Conservation (phyloP, 2,329 filamentous ascomycete species). For the Zymoseptoria tritici region DNA sequence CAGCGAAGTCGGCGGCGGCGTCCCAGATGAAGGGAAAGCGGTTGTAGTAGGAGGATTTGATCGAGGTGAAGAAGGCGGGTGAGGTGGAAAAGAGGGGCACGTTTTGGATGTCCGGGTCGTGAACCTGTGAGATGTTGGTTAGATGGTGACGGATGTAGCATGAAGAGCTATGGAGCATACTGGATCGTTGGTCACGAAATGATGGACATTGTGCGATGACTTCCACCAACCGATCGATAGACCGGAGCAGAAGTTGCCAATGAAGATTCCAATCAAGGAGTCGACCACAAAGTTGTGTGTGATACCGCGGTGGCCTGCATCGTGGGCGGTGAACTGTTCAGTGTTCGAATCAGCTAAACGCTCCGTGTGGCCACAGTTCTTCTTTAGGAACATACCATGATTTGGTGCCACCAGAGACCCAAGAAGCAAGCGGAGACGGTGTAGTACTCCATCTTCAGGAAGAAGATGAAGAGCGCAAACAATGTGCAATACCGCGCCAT, state of each 20-base stretch:
- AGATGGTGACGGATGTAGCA: background rate
- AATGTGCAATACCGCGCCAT: slow-evolving; percentile 49
- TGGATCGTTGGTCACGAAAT: slow-evolving; percentile 58
- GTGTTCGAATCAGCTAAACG: background rate
- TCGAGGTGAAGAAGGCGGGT: slow-evolving; percentile 63
- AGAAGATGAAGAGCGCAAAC: slow-evolving; percentile 43
- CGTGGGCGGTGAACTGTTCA: slow-evolving; percentile 52
- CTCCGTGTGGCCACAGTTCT: too few relatives aligned
- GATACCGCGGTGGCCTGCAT: slow-evolving; percentile 57
- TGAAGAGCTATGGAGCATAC: slow-evolving; percentile 36
- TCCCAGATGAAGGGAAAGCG: slow-evolving; percentile 63
- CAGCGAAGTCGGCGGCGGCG: slow-evolving; percentile 49
- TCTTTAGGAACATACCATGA: slow-evolving; percentile 39
- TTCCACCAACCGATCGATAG: slow-evolving; percentile 65
- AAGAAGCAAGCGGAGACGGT: slow-evolving; percentile 50
- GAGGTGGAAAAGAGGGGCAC: slow-evolving; percentile 84
- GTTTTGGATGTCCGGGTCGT: slow-evolving; percentile 44
- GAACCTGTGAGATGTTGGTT: slow-evolving; percentile 19
- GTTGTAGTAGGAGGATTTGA: slow-evolving; percentile 61
- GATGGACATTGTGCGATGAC: slow-evolving; percentile 61
- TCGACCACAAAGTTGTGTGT: slow-evolving; percentile 53
- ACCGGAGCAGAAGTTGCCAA: slow-evolving; percentile 59
- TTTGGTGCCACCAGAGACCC: slow-evolving; percentile 61
- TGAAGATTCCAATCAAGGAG: slow-evolving; percentile 54
- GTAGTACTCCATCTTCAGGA: slow-evolving; percentile 49